Percentiles rank a stretch among this genome's conserved stretches.
Evolutionary conservation across 495 filamentous ascomycete genomes (phyloP).

Genomic region (Penicillium cataractarum): DNA sequence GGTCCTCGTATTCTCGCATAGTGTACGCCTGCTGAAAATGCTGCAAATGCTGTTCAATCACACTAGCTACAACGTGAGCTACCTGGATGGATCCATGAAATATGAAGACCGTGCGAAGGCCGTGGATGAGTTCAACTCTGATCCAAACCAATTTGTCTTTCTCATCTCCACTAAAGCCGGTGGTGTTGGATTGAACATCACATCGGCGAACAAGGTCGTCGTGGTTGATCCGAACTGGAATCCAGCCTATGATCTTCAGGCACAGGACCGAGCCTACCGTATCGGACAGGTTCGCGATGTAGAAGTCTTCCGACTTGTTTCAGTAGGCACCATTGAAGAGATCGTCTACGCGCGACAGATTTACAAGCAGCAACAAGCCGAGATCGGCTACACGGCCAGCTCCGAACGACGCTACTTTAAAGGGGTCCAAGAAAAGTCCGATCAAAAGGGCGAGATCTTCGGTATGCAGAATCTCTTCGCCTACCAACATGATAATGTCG

Average conservation of each 20-base stretch:
- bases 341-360: conserved; percentile 97
- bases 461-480: conserved; percentile 86
- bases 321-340: conserved; percentile 92
- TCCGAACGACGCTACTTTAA: conserved; percentile 94
- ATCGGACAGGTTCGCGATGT: conserved; percentile 94
- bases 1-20: conserved; percentile 91
- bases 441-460: conserved; percentile 90
- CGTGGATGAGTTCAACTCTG: conserved; percentile 91
- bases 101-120: conserved; percentile 77
- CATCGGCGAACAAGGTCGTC: conserved; percentile 96
- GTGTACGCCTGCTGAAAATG: conserved; percentile 82
- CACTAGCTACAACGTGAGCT: conserved; percentile 90
- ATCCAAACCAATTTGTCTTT: conserved; percentile 89
- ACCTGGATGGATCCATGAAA: conserved; percentile 85
- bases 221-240: conserved; percentile 99
- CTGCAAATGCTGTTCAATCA: conserved; percentile 83
- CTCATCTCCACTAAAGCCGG: conserved; percentile 93
- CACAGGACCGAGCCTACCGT: conserved; percentile 94
- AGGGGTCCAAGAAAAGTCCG: conserved; percentile 83
- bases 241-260: conserved; percentile 89
- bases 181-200: conserved; percentile 91
- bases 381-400: conserved; percentile 93
- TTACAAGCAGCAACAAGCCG: conserved; percentile 98
- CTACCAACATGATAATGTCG: conserved; percentile 76
- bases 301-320: conserved; percentile 94